Evolutionary conservation across 208 protist genomes (phyloP).

Genomic region (Leishmania amazonensis): DNA sequence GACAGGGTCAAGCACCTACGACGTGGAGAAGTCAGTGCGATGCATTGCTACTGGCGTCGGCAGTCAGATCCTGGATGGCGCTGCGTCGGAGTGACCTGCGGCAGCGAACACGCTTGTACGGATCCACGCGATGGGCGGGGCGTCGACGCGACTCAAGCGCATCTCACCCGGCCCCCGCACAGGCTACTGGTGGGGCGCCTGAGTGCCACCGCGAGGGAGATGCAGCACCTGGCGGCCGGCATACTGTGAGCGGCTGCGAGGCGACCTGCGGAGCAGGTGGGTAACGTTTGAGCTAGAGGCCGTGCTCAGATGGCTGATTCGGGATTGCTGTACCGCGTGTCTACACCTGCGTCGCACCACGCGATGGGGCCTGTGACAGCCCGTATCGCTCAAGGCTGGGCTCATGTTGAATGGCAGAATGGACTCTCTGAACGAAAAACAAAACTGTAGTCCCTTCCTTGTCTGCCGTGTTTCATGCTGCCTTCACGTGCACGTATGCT

Average conservation of each 20-base stretch:
- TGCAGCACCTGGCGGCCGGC: neutral
- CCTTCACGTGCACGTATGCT: neutral
- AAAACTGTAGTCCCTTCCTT: neutral
- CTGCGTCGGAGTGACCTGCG: neutral
- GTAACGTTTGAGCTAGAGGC: neutral
- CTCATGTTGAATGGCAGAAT: neutral
- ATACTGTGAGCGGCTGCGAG: neutral
- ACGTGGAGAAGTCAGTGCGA: neutral
- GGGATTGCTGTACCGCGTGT: neutral
- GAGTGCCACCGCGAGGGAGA: neutral
- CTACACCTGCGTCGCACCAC: neutral
- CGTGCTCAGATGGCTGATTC: neutral
- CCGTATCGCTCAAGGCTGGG: neutral
- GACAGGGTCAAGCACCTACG: neutral
- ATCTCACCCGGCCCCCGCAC: neutral
- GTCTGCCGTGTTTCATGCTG: neutral
- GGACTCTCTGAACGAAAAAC: neutral
- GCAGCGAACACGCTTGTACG: neutral
- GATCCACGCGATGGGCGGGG: neutral
- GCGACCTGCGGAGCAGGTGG: neutral
- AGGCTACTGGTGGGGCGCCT: neutral
- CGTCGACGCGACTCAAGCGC: neutral
- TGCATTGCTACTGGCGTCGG: neutral
- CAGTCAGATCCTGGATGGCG: neutral
- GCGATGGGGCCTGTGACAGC: neutral